These are phyloP conservation scores for Pseudozyma sp. DNA, from an alignment of 1,284 basidiomycete species.

Conservation along the genomic window DNA sequence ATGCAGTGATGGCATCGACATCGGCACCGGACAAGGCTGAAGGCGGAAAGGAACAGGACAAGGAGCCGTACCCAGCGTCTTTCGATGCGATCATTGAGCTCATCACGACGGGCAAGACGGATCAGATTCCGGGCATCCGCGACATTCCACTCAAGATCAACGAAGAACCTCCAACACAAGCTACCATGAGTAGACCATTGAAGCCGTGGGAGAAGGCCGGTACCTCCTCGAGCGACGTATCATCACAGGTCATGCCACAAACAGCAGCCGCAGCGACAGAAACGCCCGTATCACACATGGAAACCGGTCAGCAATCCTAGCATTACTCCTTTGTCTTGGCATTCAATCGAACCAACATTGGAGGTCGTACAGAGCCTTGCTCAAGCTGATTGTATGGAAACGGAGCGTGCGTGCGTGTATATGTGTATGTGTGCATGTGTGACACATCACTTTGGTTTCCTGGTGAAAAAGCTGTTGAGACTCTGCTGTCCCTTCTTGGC, in stretches of 20 bases:
- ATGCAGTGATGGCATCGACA: neutral
- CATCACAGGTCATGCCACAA: slow-evolving; percentile 4
- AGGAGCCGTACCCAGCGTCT: slow-evolving; percentile 59
- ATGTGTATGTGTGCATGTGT: neutral
- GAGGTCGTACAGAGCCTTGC: no score
- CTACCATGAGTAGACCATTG: slow-evolving; percentile 46
- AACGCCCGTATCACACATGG: neutral
- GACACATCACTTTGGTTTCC: slow-evolving; percentile 39
- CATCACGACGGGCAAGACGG: slow-evolving; percentile 64
- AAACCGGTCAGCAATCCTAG: neutral
- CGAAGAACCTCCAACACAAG: slow-evolving; percentile 49
- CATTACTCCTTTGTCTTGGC: neutral
- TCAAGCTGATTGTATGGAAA: neutral
- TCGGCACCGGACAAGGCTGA: neutral
- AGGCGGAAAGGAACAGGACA: slow-evolving; percentile 11
- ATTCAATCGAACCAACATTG: neutral
- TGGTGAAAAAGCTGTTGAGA: slow-evolving; percentile 53
- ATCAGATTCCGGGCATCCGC: slow-evolving; percentile 63
- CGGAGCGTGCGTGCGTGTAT: neutral
- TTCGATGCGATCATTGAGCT: slow-evolving; percentile 67
- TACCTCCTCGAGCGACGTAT: neutral
- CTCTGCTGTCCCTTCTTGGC: slow-evolving; percentile 57
- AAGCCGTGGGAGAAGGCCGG: slow-evolving; percentile 63
- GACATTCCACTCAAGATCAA: slow-evolving; percentile 67
- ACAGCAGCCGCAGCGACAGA: slow-evolving; percentile 6